Percentiles rank a stretch among this genome's conserved stretches.
Conservation (phyloP, 2,329 filamentous ascomycete species). For the Arthrinium puccinioides region DNA sequence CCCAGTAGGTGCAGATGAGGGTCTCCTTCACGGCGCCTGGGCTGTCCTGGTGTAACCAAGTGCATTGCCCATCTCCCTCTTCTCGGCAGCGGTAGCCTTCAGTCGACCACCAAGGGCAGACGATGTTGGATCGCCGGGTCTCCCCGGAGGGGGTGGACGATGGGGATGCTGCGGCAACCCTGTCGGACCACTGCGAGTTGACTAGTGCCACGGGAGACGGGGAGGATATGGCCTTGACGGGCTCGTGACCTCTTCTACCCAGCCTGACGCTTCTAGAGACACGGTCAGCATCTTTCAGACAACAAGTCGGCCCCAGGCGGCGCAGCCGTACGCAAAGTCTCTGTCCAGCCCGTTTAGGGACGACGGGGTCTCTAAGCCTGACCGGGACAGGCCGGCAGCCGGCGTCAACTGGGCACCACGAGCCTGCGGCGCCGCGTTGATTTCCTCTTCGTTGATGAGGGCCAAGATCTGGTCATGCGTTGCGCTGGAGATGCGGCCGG, state of each 20-base stretch:
- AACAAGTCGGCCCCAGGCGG: background rate
- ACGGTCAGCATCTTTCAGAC: background rate
- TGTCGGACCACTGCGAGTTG: background rate
- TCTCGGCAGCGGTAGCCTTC: conserved; percentile 10
- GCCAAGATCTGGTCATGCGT: conserved; percentile 12
- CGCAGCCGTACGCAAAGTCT: background rate
- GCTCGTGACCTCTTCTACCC: background rate
- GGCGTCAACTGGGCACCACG: no score
- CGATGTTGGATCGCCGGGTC: conserved; percentile 3
- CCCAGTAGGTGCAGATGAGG: conserved; percentile 16
- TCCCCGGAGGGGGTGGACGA: background rate
- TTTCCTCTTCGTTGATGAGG: conserved; percentile 8
- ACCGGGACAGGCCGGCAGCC: no score
- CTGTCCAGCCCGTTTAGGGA: background rate
- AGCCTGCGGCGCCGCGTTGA: background rate
- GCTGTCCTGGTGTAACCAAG: conserved; percentile 9
- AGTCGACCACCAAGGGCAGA: conserved; percentile 16
- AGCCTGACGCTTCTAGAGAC: background rate
- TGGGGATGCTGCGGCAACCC: background rate
- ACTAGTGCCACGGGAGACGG: background rate
- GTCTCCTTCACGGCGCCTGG: conserved; percentile 10
- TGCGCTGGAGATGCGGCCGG: conserved; percentile 9
- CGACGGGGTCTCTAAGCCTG: background rate
- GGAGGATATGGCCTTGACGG: background rate
- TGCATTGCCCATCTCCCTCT: conserved; percentile 6